Base-by-base conservation (phyloP, 75 land plant species). In the Pinus taeda region DNA sequence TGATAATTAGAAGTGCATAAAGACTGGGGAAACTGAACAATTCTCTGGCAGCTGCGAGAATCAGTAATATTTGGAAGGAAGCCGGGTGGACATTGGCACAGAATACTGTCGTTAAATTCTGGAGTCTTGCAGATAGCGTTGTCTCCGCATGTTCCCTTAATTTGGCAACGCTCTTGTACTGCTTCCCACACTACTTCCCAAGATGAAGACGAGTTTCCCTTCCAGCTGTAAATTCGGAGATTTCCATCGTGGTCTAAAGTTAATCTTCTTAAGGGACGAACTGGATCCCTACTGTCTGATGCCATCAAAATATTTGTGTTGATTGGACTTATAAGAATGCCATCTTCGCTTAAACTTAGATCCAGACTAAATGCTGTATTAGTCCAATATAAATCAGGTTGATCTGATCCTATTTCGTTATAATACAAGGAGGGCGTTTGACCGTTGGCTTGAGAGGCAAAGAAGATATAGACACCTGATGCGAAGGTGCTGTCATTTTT, bases 41-140 rank as follows among this genome's bases (percentile, higher is more conserved):
- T 33, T 71, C 36, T 12, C 7, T 71, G 73, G 20, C 20, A 18
- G 29, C 36, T 20, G 29, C 7, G 29, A 36, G 29, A 39, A 33
- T 20, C 53, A 49, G 53, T 49, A 49, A 8, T 1, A 49, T 8
- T 9, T 49, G 11, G 33, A 21, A 30, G 26, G 61, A 81, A 83
- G 3, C 84, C 88, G 6, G 86, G 85, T 1, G 91, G 80, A 57
- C 84, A 84, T 4, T 77, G 65, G 45, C 89, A 84, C 9, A 8
- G 53, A 0, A 67, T 20, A 1, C 62, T 15, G 76, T 56, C 15
- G 3, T 56, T 63, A 60, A 21, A n/a, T n/a, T n/a, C 24, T 1
- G 15, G 13, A 60, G 8, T 24, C 30, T 65, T 73, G 74, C 88
- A 89, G 8, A 89, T 11, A 12, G 33, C 73, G 21, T 70, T 36